These are phyloP conservation scores for Pythium coloratum DNA, from an alignment of 352 stramenopile genomes.

Conservation along the genomic window DNA sequence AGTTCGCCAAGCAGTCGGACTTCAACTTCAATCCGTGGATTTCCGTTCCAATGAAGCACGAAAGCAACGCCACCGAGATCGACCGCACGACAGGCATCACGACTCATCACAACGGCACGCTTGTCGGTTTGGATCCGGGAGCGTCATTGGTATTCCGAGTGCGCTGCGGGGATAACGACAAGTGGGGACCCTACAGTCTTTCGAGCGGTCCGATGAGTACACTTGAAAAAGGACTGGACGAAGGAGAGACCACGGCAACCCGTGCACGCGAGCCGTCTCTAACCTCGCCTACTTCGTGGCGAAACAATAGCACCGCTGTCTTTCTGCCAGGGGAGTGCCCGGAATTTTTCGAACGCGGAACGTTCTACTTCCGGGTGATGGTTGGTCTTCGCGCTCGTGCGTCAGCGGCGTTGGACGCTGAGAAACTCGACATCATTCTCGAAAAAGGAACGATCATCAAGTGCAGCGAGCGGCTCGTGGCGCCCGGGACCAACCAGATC, in stretches of 20 bases:
- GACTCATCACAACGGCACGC: constrained; percentile 31
- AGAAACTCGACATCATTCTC: constrained; percentile 34
- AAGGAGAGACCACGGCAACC: constrained; percentile 1
- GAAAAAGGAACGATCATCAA: constrained; percentile 44
- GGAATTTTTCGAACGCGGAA: constrained; percentile 38
- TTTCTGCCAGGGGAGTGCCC: constrained; percentile 45
- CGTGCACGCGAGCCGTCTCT: constrained; percentile 7
- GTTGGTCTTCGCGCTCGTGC: constrained; percentile 33
- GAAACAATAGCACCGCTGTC: constrained; percentile 20
- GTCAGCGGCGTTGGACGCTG: constrained; percentile 30
- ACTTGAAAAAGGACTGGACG: constrained; percentile 27
- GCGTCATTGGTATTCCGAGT: constrained; percentile 38
- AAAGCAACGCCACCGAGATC: constrained; percentile 22
- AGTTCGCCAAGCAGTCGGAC: constrained; percentile 44
- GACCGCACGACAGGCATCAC: constrained; percentile 26
- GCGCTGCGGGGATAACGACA: constrained; percentile 35
- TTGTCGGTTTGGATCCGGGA: constrained; percentile 40
- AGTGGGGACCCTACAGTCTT: constrained; percentile 43
- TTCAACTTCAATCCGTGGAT: constrained; percentile 43
- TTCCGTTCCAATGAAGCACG: constrained; percentile 37
- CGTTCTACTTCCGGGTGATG: constrained; percentile 41
- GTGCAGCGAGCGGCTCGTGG: constrained; percentile 36
- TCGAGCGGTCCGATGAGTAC: constrained; percentile 38
- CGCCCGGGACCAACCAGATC: constrained; percentile 38
- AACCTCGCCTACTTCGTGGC: not conserved